These are phyloP conservation scores for Geosmithia morbida DNA, from an alignment of 2,329 filamentous ascomycete species.

Conservation along the genomic window DNA sequence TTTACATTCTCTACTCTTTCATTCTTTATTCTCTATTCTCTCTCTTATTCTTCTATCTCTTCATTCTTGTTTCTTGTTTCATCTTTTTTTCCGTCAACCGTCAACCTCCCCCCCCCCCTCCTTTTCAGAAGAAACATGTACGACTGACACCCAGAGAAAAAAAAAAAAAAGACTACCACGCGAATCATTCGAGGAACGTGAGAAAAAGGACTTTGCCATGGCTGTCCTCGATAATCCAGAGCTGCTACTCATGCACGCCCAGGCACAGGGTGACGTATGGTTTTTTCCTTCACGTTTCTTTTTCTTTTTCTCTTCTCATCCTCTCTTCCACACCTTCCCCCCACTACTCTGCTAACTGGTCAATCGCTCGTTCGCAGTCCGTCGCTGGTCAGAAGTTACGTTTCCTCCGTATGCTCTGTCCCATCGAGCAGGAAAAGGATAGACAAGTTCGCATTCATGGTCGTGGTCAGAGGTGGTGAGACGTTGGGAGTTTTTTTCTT, in stretches of 20 bases:
- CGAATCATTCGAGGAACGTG: slow-evolving; percentile 25
- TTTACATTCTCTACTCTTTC: too few relatives aligned
- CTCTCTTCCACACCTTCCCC: too few relatives aligned
- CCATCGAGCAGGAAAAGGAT: slow-evolving; percentile 17
- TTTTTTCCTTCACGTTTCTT: neutral
- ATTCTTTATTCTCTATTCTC: too few relatives aligned
- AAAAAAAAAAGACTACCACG: neutral
- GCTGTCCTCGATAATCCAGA: slow-evolving; percentile 42
- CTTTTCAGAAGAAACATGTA: too few relatives aligned
- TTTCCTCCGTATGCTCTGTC: slow-evolving; percentile 41
- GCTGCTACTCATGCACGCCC: slow-evolving; percentile 43
- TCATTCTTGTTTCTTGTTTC: too few relatives aligned
- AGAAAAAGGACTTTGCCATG: slow-evolving; percentile 33
- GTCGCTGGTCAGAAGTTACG: slow-evolving; percentile 39
- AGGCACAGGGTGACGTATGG: slow-evolving; percentile 35
- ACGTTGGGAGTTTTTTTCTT: too few relatives aligned
- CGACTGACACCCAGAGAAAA: too few relatives aligned
- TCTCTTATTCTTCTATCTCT: too few relatives aligned
- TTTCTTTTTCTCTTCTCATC: neutral
- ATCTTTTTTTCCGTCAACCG: too few relatives aligned
- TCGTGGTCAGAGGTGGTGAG: too few relatives aligned
- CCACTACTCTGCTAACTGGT: too few relatives aligned
- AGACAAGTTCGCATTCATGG: neutral
- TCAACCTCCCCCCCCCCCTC: too few relatives aligned
- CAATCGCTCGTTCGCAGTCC: slow-evolving; percentile 22